phyloP scores from a whole-genome alignment of 345 rosid species.

The Pistacia integerrima region DNA sequence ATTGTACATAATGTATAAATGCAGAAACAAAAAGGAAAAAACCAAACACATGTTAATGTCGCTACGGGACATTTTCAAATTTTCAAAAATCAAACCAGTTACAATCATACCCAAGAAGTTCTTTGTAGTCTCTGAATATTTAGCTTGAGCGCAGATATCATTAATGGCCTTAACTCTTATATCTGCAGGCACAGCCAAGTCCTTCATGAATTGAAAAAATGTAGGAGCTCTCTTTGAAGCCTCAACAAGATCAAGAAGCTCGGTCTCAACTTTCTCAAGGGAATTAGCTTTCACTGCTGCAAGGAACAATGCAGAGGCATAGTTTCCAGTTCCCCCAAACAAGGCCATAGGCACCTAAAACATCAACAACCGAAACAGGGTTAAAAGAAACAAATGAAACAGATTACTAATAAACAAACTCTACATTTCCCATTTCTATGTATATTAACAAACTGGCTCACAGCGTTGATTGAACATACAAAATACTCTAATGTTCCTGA shows the following conservation, averaged over 20 bases:
- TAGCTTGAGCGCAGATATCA: slow-evolving; percentile 64
- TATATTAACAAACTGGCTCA: not conserved
- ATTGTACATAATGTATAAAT: not conserved
- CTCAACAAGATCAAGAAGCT: slow-evolving; percentile 63
- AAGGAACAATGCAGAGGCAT: slow-evolving; percentile 79
- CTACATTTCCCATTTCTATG: not conserved
- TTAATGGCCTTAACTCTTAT: slow-evolving; percentile 59
- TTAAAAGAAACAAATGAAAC: not conserved
- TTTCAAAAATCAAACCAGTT: not conserved
- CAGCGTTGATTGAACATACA: not conserved
- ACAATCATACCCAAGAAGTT: slow-evolving; percentile 72
- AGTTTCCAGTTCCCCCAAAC: slow-evolving; percentile 84
- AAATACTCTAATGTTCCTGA: not conserved
- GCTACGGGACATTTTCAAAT: not conserved
- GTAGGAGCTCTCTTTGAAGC: slow-evolving; percentile 61
- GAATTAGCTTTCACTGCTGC: slow-evolving; percentile 66
- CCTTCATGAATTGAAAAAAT: slow-evolving; percentile 73
- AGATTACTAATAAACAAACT: not conserved
- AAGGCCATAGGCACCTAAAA: slow-evolving; percentile 71
- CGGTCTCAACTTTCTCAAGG: slow-evolving; percentile 77
- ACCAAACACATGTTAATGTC: not conserved
- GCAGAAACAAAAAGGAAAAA: not conserved
- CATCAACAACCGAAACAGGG: slow-evolving; percentile 11
- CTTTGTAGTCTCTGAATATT: slow-evolving; percentile 70
- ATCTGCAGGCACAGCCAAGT: slow-evolving; percentile 67